Conservation (phyloP, 768 basidiomycete species). For the Plicaturopsis crispa region DNA sequence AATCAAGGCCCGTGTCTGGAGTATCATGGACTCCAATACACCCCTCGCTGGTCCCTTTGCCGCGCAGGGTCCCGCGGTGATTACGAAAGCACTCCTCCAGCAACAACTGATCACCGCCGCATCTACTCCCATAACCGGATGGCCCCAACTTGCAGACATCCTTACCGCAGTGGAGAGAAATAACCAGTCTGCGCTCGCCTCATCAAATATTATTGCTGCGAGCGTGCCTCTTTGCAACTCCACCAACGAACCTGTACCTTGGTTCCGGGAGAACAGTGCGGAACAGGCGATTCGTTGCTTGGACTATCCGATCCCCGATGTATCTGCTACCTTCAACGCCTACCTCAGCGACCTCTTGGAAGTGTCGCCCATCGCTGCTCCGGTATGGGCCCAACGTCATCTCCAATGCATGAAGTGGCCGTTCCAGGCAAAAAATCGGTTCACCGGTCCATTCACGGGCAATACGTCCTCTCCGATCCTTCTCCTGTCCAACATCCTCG, state of each 20-base stretch:
- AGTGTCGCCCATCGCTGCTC: background rate
- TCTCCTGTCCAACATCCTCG: constrained; percentile 20
- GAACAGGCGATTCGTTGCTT: constrained; percentile 1
- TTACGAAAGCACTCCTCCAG: background rate
- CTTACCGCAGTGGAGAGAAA: background rate
- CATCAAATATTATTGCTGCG: background rate
- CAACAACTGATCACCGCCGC: background rate
- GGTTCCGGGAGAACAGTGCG: background rate
- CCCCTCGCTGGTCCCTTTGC: background rate
- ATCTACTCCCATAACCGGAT: background rate
- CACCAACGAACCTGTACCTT: background rate
- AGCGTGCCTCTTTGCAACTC: background rate
- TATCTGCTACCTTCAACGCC: constrained; percentile 3
- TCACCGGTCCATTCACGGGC: background rate
- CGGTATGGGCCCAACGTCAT: background rate
- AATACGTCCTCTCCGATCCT: background rate
- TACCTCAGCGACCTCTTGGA: background rate
- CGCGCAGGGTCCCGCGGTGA: background rate
- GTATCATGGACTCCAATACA: background rate
- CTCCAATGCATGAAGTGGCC: background rate
- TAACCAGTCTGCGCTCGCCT: background rate
- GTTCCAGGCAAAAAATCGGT: background rate
- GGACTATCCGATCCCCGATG: constrained; percentile 6
- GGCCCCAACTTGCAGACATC: background rate
- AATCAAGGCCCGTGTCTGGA: constrained; percentile 11